Conservation (phyloP, 1,284 basidiomycete genomes). For the Pseudozyma pruni region DNA sequence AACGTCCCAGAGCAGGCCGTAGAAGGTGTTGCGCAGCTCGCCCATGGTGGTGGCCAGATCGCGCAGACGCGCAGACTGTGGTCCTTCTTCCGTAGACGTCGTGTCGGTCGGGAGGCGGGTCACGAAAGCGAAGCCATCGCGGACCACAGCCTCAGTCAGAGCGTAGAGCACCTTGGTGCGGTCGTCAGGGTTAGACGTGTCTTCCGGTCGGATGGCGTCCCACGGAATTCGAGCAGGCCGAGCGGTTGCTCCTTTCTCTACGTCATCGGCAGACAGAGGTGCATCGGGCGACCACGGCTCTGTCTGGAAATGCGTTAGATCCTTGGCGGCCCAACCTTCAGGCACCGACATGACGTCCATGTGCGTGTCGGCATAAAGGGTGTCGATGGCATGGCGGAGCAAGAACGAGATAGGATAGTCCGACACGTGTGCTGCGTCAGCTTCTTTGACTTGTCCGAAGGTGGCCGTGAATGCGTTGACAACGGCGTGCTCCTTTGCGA, state of each 20-base stretch:
- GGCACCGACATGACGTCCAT: constrained; percentile 56
- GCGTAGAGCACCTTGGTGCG: constrained; percentile 57
- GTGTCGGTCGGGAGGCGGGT: constrained; percentile 73
- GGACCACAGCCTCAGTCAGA: constrained; percentile 67
- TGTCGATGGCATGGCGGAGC: constrained; percentile 70
- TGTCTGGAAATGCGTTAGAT: constrained; percentile 55
- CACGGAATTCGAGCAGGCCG: constrained; percentile 72
- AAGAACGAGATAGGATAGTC: constrained; percentile 69
- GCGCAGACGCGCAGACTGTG: constrained; percentile 37
- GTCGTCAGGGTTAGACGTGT: constrained; percentile 1
- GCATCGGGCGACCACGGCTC: constrained; percentile 31
- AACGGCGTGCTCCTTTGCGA: constrained; percentile 42
- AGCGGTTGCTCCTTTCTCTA: constrained; percentile 64
- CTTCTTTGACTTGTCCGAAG: constrained; percentile 30
- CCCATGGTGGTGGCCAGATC: constrained; percentile 71
- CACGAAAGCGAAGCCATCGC: constrained; percentile 72
- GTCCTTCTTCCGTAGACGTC: constrained; percentile 53
- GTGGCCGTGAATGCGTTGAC: constrained; percentile 57
- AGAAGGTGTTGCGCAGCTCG: constrained; percentile 86
- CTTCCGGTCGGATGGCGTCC: constrained; percentile 33
- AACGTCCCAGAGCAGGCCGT: constrained; percentile 90
- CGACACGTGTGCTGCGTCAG: constrained; percentile 43
- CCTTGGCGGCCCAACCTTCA: constrained; percentile 54
- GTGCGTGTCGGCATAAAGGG: constrained; percentile 55
- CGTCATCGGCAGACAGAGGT: constrained; percentile 1